Base-by-base conservation (phyloP, 176 grass and related monocot species). In the Lolium rigidum region DNA sequence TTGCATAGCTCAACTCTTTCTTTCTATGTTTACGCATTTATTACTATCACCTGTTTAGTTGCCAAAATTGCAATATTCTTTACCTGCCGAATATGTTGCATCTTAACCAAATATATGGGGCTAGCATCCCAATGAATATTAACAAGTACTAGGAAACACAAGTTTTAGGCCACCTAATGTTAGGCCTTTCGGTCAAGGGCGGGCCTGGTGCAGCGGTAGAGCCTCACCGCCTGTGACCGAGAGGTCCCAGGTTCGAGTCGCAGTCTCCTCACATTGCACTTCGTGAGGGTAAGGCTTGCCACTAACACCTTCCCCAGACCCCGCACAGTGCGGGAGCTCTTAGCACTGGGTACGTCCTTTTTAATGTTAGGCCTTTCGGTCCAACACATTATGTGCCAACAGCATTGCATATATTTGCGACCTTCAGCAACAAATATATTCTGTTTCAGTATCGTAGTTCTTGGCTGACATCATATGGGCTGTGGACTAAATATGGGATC, bases 401-500 rank as follows among this genome's bases (percentile, higher is more conserved):
- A 63, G 14, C 69, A 83, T 57, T 11, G 38, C 46, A 74, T 83
- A 57, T 62, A n/a, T 84, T 61, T 84, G 70, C 70, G 38, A 12
- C 43, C 25, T 49, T 76, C 25, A 76, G 11, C 70, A 20, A 51
- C n/a, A 84, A 22, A 13, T 0, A 1, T 2, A 7, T 84, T 64
- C 0, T 64, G 20, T 64, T 64, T 48, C 37, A 37, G 10, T n/a
- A 43, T 37, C n/a, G 17, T 18, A 13, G 15, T 76, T 26, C 69
- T 68, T 81, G 16, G 20, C 17, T 37, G 67, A 41, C 51, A 71
- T 43, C 52, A 70, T 64, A 82, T 17, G 48, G 12, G 17, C 31
- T 82, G 26, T 69, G 63, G 67, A 68, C 47, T 46, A 63, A 61
- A 71, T 85, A 70, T 81, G 15, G 14, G 72, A 3, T 89, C n/a